phyloP scores from a whole-genome alignment of 768 basidiomycete species.

The Agaricus blazei region DNA sequence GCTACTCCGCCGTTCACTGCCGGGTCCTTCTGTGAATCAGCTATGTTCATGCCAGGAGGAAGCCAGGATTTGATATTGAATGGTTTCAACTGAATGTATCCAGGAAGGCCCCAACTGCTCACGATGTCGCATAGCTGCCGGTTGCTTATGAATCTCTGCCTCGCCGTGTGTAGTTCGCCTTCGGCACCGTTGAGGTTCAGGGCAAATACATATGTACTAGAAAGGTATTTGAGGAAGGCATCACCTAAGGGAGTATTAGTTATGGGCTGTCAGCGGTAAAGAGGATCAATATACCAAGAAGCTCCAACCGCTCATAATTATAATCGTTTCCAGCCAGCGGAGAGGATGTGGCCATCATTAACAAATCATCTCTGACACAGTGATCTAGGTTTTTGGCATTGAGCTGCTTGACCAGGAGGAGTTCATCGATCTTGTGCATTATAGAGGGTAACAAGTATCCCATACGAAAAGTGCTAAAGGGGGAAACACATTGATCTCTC shows the following conservation, averaged over 20 bases:
- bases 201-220: slow-evolving; percentile 71
- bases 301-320: slow-evolving; percentile 82
- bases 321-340: slow-evolving; percentile 65
- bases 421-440: slow-evolving; percentile 63
- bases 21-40: slow-evolving; percentile 1
- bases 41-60: slow-evolving; percentile 15
- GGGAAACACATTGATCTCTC: background rate
- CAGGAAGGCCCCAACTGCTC: slow-evolving; percentile 53
- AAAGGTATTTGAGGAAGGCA: slow-evolving; percentile 76
- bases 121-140: slow-evolving; percentile 54
- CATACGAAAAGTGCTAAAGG: slow-evolving; percentile 57
- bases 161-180: slow-evolving; percentile 58
- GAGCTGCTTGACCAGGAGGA: slow-evolving; percentile 73
- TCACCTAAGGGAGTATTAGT: slow-evolving; percentile 49
- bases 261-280: background rate
- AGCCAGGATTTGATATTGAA: slow-evolving; percentile 64
- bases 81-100: slow-evolving; percentile 68
- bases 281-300: slow-evolving; percentile 55
- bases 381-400: slow-evolving; percentile 64
- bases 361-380: slow-evolving; percentile 52
- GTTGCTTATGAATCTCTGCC: slow-evolving; percentile 75
- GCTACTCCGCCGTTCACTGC: slow-evolving; percentile 6
- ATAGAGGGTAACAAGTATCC: slow-evolving; percentile 72
- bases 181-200: slow-evolving; percentile 60
- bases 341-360: slow-evolving; percentile 64